Evolutionary conservation across 2,329 filamentous ascomycete species (phyloP), one percentile per base, ranked within the genome.

Genomic region (Lasiodiplodia gonubiensis): DNA sequence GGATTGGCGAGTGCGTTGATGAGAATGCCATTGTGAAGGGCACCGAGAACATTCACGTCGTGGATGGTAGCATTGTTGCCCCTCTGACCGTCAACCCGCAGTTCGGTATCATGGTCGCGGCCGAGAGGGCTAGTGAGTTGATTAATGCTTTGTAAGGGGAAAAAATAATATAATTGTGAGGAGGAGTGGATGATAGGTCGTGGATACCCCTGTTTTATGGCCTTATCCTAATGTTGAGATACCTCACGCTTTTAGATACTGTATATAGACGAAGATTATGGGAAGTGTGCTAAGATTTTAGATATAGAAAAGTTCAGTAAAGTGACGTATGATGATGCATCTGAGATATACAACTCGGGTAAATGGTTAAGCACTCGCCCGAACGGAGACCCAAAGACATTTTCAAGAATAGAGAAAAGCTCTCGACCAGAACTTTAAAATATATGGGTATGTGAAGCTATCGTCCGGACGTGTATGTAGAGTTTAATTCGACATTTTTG

Each of bases 11-110:
- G 16, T 86, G 84, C 68, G 84, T 86, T 0, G 84, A 86, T 70
- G 68, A 70, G 0, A 75, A 84, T 68, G 79, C 84, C 1, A 76
- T 75, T 67, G 84, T 86, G 0, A 74, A 81, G 7, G 84, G 84
- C 0, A 85, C 81, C 69, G 68, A 77, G 1, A 86, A 86, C 71
- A 72, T 86, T 27, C 81, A 84, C 67, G 84, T 86, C 1, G 78
- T 86, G 3, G 84, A 86, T 72, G 81, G 80, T 0, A 83, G 81
- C 42, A 84, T 86, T 48, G 69, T 85, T 8, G 73, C 80, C 35
- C 84, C 84, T 0, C 72, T 87, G 70, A 86, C 83, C 0, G 83
- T 84, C 1, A 86, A 86, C 70, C 85, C 85, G 1, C 83, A 85
- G 70, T 84, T 86, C 73, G 84, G 83, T 0, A 79, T 85, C 30